Evolutionary conservation across 345 rosid genomes (phyloP).

Genomic region (Geranium rotundifolium): DNA sequence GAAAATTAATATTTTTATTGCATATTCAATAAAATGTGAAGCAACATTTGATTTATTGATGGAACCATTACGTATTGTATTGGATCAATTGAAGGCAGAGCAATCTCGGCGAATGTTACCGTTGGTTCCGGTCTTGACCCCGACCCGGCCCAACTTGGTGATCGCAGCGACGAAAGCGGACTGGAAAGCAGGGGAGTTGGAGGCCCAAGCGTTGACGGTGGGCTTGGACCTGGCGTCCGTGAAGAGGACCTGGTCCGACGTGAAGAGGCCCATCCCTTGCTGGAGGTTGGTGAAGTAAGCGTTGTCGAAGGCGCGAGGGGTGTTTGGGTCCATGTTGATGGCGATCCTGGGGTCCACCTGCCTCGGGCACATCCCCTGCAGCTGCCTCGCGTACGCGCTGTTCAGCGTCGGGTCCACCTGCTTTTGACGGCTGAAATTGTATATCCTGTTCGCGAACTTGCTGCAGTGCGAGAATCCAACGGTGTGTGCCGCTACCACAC

Average conservation of each 20-base stretch:
- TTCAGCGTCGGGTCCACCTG: constrained; percentile 58
- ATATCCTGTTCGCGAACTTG: constrained; percentile 52
- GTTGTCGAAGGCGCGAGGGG: constrained; percentile 53
- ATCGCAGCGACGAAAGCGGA: constrained; percentile 53
- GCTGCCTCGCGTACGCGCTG: constrained; percentile 36
- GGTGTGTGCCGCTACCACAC: constrained; percentile 38
- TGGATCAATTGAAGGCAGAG: constrained; percentile 29
- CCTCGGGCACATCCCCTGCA: constrained; percentile 44
- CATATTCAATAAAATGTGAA: too few species aligned
- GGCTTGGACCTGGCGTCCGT: constrained; percentile 34
- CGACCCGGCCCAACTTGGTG: constrained; percentile 72
- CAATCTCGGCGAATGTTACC: constrained; percentile 67
- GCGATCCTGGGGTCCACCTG: constrained; percentile 41
- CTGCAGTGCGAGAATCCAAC: constrained; percentile 76
- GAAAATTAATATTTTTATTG: too few species aligned
- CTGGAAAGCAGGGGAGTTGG: constrained; percentile 34
- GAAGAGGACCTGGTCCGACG: constrained; percentile 60
- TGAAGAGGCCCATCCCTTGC: constrained; percentile 52
- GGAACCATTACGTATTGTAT: too few species aligned
- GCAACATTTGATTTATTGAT: too few species aligned
- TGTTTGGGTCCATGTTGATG: constrained; percentile 44
- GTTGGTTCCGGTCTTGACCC: constrained; percentile 42
- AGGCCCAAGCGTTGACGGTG: constrained; percentile 51
- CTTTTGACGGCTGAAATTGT: constrained; percentile 44
- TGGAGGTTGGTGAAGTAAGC: constrained; percentile 58